Evolutionary conservation across 2,329 filamentous ascomycete genomes (phyloP), one percentile per base, ranked within the genome.

Genomic region (Verticillium longisporum): DNA sequence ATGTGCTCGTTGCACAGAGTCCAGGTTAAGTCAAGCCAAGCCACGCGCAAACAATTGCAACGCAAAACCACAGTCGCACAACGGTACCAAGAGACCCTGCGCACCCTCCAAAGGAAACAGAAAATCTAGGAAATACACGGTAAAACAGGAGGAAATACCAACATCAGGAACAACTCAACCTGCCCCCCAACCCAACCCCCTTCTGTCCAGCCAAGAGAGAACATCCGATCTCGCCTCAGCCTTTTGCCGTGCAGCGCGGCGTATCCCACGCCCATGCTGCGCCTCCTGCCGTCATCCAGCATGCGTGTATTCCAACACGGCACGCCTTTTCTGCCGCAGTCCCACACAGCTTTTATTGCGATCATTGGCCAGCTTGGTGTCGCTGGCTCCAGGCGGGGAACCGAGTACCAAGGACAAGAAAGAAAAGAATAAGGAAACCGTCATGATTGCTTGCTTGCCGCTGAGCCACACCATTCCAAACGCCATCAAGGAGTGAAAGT

Each of bases 401-500:
- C 59, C 26, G 57, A 18, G 45, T 26, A 21, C 53, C 26, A 61
- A 61, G n/a, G 34, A 56, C n/a, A 34, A 58, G 38, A 58, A 60
- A 61, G 58, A 41, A 57, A 61, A 41, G 56, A 62, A 62, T 26
- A 62, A 11, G 31, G 60, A 62, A 64, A 64, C 58, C 60, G 36
- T 63, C 45, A 57, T 63, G 55, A 54, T 45, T 31, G 37, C 18
- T 45, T 31, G 37, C 11, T 45, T 57, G 21, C 33, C 33, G 56
- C 37, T 57, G 56, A 50, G 45, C 45, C 45, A 50, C 55, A 56
- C 15, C 32, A 58, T 38, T 60, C 58, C 37, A 59, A 64, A 64
- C 62, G 61, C 64, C 62, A 55, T 33, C 41, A 65, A 63, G 61
- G 64, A 65, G 64, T 60, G 62, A 64, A 54, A 64, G 59, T 50